These are phyloP conservation scores for Lactarius indigo DNA, from an alignment of 768 basidiomycete genomes.

Conservation along the genomic window DNA sequence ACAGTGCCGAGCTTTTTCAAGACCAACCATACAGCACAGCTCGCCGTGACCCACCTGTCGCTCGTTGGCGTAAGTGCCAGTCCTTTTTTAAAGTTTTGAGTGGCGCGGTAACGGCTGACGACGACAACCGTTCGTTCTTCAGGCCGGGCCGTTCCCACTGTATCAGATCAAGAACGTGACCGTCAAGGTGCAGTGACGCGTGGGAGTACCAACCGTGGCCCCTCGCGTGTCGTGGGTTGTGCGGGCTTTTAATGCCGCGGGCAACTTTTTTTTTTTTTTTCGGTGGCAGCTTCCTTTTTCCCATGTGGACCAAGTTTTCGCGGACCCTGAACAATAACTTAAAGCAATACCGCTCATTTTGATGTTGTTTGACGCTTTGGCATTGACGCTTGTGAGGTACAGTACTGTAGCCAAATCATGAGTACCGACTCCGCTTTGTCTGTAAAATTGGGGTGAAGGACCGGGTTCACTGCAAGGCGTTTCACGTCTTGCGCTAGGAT, in stretches of 20 bases:
- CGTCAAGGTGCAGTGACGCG: neutral
- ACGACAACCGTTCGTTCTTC: neutral
- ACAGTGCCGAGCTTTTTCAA: conserved; percentile 21
- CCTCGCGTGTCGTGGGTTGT: neutral
- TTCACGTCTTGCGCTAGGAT: neutral
- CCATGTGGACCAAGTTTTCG: neutral
- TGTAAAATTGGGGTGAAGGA: neutral
- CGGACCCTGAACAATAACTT: neutral
- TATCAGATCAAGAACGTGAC: conserved; percentile 15
- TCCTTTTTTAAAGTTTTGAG: neutral
- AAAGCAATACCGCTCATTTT: neutral
- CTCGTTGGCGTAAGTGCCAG: conserved; percentile 18
- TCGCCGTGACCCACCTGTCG: conserved; percentile 13
- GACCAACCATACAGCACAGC: neutral
- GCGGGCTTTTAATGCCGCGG: neutral
- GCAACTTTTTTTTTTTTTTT: neutral
- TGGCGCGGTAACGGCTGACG: neutral
- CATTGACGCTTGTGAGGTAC: neutral
- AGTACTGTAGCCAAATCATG: neutral
- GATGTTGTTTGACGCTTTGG: neutral
- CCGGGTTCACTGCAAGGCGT: neutral
- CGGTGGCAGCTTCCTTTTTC: neutral
- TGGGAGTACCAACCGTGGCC: neutral
- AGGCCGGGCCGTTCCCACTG: conserved; percentile 12
- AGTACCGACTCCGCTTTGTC: neutral